Conservation (phyloP, 2,329 filamentous ascomycete species). For the Fusarium ambrosium region DNA sequence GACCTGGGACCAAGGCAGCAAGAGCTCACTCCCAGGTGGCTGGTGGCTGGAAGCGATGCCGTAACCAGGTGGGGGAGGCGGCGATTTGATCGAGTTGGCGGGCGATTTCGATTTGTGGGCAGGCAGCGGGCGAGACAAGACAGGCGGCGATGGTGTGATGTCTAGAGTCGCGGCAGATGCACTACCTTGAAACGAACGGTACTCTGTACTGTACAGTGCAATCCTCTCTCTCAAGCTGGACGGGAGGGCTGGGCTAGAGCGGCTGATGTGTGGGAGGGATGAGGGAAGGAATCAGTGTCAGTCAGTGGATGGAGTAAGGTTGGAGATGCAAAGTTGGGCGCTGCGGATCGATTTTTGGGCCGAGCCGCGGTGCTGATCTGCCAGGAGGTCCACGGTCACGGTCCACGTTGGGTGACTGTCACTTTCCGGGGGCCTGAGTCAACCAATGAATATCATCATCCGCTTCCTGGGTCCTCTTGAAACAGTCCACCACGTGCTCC, state of each 20-base stretch:
- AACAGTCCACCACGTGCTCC: conserved; percentile 39
- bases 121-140: conserved; percentile 18
- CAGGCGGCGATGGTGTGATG: conserved; percentile 24
- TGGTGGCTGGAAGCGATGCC: conserved; percentile 49
- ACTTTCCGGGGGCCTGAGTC: conserved; percentile 14
- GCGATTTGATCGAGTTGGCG: conserved; percentile 43
- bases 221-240: not conserved
- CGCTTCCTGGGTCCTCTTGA: conserved; percentile 24
- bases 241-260: conserved; percentile 7
- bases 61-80: conserved; percentile 48
- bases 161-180: conserved; percentile 26
- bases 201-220: not conserved
- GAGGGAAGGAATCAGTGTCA: conserved; percentile 33
- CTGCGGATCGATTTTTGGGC: conserved; percentile 42
- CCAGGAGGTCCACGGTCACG: conserved; percentile 24
- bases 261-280: conserved; percentile 18
- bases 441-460: conserved; percentile 6
- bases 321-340: conserved; percentile 40
- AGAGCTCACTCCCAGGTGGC: conserved; percentile 29
- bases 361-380: conserved; percentile 42
- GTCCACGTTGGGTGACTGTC: conserved; percentile 35
- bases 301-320: conserved; percentile 39
- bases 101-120: conserved; percentile 40
- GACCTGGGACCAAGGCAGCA: conserved; percentile 32
- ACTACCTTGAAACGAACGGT: conserved; percentile 12